Percentiles rank a stretch among this genome's conserved stretches.
phyloP scores from a whole-genome alignment of 2,329 filamentous ascomycete species.

The Xylaria sp. region DNA sequence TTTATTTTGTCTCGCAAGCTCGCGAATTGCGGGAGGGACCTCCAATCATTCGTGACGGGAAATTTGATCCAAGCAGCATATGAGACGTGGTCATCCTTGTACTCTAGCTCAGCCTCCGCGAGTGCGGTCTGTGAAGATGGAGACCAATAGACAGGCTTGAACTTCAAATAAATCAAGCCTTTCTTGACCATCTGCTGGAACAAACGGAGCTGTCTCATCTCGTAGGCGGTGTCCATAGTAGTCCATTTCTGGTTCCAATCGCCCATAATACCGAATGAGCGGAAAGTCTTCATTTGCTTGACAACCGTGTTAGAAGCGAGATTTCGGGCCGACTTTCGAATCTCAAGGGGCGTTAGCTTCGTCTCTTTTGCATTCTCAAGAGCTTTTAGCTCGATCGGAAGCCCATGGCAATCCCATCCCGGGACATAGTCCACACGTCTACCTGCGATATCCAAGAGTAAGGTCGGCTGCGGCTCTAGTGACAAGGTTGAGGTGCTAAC shows the following conservation, averaged over 20 bases:
- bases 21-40: conserved; percentile 44
- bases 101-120: conserved; percentile 85
- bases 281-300: conserved; percentile 75
- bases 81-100: conserved; percentile 75
- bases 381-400: conserved; percentile 96
- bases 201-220: conserved; percentile 74
- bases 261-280: conserved; percentile 76
- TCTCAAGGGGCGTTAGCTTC: conserved; percentile 59
- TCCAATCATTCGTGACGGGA: conserved; percentile 61
- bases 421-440: conserved; percentile 81
- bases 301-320: conserved; percentile 72
- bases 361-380: conserved; percentile 59
- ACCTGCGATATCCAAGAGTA: conserved; percentile 43
- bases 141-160: conserved; percentile 88
- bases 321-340: conserved; percentile 67
- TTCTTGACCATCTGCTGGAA: conserved; percentile 77
- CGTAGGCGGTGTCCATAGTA: conserved; percentile 79
- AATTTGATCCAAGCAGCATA: conserved; percentile 81
- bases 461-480: conserved; percentile 4
- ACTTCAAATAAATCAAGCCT: conserved; percentile 76
- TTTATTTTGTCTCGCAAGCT: conserved; percentile 47
- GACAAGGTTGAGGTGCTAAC: conserved; percentile 28
- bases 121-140: conserved; percentile 78
- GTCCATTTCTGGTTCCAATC: conserved; percentile 80
- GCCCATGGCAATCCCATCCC: conserved; percentile 97